Evolutionary conservation across 345 rosid species (phyloP), one percentile per base, ranked within the genome.

Genomic region (Turnera subulata): DNA sequence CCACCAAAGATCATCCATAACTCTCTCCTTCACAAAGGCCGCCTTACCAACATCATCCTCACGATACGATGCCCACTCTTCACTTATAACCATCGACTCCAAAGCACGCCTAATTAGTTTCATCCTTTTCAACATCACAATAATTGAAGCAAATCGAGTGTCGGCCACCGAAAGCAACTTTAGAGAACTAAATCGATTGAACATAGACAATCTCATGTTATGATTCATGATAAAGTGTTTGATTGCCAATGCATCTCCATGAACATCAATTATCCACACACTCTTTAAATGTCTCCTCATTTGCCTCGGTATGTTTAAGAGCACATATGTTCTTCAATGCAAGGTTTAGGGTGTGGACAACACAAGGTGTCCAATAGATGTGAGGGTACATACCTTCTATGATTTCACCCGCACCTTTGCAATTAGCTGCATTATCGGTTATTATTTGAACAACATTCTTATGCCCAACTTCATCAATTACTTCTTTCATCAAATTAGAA

Each of bases 261-360:
- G 4, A 44, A 46, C 18, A 9, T 14, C 15, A 6, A 39, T 33
- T 12, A 35, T 59, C 54, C 54, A 59, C 4, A 47, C 63, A 46
- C 38, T 47, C 46, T 2, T 59, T 37, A 38, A 35, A 50, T 0
- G 16, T 15, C 11, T 32, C 5, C 6, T 39, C 23, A 35, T 49
- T 20, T 8, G 5, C 18, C 44, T n/a, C 46, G 1, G n/a, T 16
- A 60, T 49, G 15, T 38, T 48, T 35, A 5, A 38, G 38, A 4
- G 54, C 46, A 50, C 64, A 60, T 1, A 60, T 48, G 14, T 49
- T 48, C 9, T 46, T 46, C 20, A 46, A 19, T 1, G 50, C 50
- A 18, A 48, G 29, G 11, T 46, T 46, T 8, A 46, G 24, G 1
- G 50, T 46, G 39, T 35, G 39, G 2, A 46, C 24, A 46, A 7